These are phyloP conservation scores for Purshia tridentata DNA, from an alignment of 306 rosid genomes.

Conservation along the genomic window DNA sequence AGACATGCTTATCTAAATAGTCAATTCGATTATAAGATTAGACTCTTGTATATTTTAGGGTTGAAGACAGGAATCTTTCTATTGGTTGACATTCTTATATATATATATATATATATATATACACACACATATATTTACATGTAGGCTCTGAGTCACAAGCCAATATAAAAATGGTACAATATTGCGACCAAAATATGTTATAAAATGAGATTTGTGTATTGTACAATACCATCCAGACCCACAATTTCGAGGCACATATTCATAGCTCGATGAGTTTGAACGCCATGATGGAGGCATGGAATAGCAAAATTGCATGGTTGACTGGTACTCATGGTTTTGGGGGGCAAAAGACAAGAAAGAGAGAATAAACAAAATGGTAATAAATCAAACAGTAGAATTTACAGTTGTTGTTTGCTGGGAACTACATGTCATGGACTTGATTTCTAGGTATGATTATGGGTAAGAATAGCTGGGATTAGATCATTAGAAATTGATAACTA, in stretches of 20 bases:
- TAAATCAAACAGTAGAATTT: neutral
- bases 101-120: too few relatives aligned
- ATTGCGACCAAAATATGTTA: neutral
- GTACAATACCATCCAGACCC: conserved; percentile 1
- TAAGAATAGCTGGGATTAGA: neutral
- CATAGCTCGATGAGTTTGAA: conserved; percentile 14
- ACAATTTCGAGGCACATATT: neutral
- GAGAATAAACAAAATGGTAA: neutral
- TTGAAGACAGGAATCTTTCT: neutral
- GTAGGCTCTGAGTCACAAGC: conserved; percentile 2
- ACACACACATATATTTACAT: too few relatives aligned
- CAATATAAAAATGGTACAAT: neutral
- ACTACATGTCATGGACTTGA: neutral
- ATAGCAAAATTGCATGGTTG: conserved; percentile 15
- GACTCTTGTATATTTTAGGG: neutral
- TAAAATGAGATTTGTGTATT: neutral
- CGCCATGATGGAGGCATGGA: neutral
- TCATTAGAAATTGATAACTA: neutral
- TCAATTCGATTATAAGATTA: neutral
- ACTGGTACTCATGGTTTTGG: conserved; percentile 1
- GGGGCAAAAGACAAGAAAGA: neutral
- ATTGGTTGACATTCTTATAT: conserved; percentile 20
- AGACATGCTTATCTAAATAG: neutral
- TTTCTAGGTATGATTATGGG: conserved; percentile 1
- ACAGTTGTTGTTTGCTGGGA: neutral